A percentile compares a stretch with the other conserved stretches of the same genome.
Evolutionary conservation across 768 basidiomycete species (phyloP).

Genomic region (Termitomyces sp.): DNA sequence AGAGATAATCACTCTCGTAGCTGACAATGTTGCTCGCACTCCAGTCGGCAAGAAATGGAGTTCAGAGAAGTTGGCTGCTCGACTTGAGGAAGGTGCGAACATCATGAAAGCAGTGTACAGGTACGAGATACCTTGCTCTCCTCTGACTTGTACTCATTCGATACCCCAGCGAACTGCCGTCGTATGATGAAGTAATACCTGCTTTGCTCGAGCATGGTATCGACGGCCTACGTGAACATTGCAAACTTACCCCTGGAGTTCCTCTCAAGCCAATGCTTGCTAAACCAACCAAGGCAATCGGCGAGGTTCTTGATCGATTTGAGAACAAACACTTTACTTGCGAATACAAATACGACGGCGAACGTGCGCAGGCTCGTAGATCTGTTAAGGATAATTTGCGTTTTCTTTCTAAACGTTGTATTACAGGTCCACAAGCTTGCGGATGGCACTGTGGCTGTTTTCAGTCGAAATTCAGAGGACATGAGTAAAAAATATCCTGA

Average conservation of each 20-base stretch:
- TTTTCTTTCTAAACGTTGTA: not conserved
- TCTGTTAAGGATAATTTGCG: not conserved
- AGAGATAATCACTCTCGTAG: not conserved
- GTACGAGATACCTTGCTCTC: conserved; percentile 38
- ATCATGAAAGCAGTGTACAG: conserved; percentile 92
- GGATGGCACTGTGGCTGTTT: conserved; percentile 84
- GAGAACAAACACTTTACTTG: conserved; percentile 95
- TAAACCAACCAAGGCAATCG: conserved; percentile 98
- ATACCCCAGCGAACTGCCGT: conserved; percentile 77
- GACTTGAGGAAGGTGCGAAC: conserved; percentile 74
- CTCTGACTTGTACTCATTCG: conserved; percentile 5
- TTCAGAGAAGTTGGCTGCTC: conserved; percentile 66
- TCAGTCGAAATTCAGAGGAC: conserved; percentile 97
- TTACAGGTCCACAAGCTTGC: conserved; percentile 79
- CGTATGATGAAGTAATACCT: conserved; percentile 90
- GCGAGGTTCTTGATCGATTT: conserved; percentile 95
- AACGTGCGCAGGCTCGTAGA: conserved; percentile 79
- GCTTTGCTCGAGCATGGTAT: conserved; percentile 82
- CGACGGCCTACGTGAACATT: conserved; percentile 62
- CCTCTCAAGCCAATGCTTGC: conserved; percentile 99
- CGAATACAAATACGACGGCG: conserved; percentile 99
- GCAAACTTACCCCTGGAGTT: conserved; percentile 93
- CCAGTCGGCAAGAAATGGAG: conserved; percentile 73
- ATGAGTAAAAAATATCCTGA: conserved; percentile 99
- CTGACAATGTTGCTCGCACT: conserved; percentile 4